phyloP scores from a whole-genome alignment of 306 rosid species.

The Malus sieversii region DNA sequence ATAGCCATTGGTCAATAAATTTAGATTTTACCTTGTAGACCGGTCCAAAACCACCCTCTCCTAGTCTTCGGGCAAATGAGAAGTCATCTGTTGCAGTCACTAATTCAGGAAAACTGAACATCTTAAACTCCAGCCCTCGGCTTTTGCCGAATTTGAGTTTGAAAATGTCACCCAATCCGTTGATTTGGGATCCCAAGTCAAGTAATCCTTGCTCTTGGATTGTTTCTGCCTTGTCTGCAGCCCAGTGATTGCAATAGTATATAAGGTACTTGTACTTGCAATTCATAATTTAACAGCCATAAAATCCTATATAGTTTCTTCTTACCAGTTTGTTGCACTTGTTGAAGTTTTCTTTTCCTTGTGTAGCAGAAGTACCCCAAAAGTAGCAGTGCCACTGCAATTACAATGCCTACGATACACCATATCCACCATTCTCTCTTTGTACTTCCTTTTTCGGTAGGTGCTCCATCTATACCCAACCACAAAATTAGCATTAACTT shows the following conservation, averaged over 20 bases:
- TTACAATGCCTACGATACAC: not conserved
- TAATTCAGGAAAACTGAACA: constrained; percentile 15
- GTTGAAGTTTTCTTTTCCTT: constrained; percentile 1
- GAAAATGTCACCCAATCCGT: not conserved
- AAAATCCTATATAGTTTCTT: not conserved
- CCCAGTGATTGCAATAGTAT: not conserved
- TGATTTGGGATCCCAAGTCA: constrained; percentile 6
- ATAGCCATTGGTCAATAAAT: not conserved
- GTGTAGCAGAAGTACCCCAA: constrained; percentile 2
- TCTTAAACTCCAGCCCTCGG: constrained; percentile 2
- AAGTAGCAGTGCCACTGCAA: constrained; percentile 4
- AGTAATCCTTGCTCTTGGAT: constrained; percentile 15
- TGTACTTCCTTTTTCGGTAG: not conserved
- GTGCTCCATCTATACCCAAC: constrained; percentile 1
- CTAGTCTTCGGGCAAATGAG: constrained; percentile 18
- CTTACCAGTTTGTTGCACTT: constrained; percentile 8
- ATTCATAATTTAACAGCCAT: not conserved
- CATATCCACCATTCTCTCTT: constrained; percentile 14
- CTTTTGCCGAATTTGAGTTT: constrained; percentile 12
- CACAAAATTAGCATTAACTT: not conserved
- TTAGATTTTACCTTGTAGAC: constrained; percentile 22
- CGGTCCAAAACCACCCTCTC: constrained; percentile 32
- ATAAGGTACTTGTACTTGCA: not conserved
- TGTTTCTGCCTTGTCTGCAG: constrained; percentile 1
- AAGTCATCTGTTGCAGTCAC: constrained; percentile 17